Evolutionary conservation across 345 rosid genomes (phyloP).

Genomic region (Brassica cretica): DNA sequence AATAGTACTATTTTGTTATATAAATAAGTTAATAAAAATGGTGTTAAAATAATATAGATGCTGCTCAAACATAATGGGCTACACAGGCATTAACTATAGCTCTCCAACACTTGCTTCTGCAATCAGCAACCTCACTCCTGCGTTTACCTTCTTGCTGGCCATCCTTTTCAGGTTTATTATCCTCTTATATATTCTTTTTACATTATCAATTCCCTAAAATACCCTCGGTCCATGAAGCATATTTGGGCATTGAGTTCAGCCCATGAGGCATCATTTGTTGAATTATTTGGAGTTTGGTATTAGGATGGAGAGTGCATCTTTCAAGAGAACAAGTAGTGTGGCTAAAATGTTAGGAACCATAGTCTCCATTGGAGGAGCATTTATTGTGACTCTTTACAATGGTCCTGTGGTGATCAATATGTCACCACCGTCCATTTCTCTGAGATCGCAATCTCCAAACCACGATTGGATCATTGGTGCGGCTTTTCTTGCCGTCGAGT

Average conservation of each 20-base stretch:
- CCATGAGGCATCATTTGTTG: neutral
- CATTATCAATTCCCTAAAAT: slow-evolving; percentile 8
- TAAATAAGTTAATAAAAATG: neutral
- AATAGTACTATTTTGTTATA: neutral
- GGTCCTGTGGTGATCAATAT: slow-evolving; percentile 60
- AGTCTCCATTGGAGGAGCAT: slow-evolving; percentile 77
- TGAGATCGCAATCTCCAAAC: slow-evolving; percentile 44
- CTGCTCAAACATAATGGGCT: slow-evolving; percentile 80
- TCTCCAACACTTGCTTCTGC: slow-evolving; percentile 96
- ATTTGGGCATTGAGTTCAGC: slow-evolving; percentile 12
- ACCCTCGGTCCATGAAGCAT: slow-evolving; percentile 18
- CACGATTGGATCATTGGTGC: slow-evolving; percentile 79
- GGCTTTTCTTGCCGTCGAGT: slow-evolving; percentile 62
- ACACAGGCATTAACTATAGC: slow-evolving; percentile 75
- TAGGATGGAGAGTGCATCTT: slow-evolving; percentile 74
- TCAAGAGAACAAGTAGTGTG: slow-evolving; percentile 61
- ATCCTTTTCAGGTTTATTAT: slow-evolving; percentile 58
- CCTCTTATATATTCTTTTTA: slow-evolving; percentile 18
- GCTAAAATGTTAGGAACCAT: slow-evolving; percentile 83
- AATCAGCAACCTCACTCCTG: slow-evolving; percentile 93
- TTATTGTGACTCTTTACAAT: slow-evolving; percentile 65
- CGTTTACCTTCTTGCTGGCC: slow-evolving; percentile 89
- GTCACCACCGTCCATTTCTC: slow-evolving; percentile 41
- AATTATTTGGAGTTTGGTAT: neutral
- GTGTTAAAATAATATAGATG: slow-evolving; percentile 46